Evolutionary conservation across 2,329 filamentous ascomycete species (phyloP).

Genomic region (Onygenales sp.): DNA sequence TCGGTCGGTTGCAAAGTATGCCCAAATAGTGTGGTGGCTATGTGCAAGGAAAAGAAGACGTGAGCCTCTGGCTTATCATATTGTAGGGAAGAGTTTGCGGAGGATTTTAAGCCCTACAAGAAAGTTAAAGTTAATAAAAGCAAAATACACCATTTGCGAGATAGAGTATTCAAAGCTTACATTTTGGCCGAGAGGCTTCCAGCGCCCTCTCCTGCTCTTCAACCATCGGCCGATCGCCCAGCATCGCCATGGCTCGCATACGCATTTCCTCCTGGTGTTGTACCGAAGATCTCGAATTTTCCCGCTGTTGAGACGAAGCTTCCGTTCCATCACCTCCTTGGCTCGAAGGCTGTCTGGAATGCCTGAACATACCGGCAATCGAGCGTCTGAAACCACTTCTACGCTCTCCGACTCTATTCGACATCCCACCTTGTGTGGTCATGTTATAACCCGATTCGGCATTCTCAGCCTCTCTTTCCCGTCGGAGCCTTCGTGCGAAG

Average conservation of each 20-base stretch:
- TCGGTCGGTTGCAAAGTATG: too few relatives aligned
- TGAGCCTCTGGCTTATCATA: conserved; percentile 3
- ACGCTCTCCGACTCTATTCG: neutral
- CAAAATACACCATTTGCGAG: neutral
- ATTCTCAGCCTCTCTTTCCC: neutral
- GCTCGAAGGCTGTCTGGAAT: neutral
- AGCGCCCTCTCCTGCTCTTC: conserved; percentile 15
- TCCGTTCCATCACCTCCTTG: neutral
- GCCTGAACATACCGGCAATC: neutral
- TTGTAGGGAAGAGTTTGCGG: conserved; percentile 7
- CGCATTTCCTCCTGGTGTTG: conserved; percentile 10
- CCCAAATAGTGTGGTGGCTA: neutral
- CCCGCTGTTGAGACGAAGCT: neutral
- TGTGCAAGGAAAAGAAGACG: neutral
- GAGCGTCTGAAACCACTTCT: neutral
- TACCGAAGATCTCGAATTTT: neutral
- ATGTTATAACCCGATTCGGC: neutral
- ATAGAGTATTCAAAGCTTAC: conserved; percentile 6
- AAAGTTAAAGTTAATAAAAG: conserved; percentile 1
- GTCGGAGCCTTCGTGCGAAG: conserved; percentile 25
- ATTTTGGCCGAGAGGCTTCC: conserved; percentile 12
- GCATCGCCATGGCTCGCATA: conserved; percentile 10
- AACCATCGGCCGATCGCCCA: conserved; percentile 6
- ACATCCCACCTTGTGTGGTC: neutral
- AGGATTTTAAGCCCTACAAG: conserved; percentile 9